Conservation (phyloP, 371 early-diverging fungal genomes). For the Entomophthora muscae region DNA sequence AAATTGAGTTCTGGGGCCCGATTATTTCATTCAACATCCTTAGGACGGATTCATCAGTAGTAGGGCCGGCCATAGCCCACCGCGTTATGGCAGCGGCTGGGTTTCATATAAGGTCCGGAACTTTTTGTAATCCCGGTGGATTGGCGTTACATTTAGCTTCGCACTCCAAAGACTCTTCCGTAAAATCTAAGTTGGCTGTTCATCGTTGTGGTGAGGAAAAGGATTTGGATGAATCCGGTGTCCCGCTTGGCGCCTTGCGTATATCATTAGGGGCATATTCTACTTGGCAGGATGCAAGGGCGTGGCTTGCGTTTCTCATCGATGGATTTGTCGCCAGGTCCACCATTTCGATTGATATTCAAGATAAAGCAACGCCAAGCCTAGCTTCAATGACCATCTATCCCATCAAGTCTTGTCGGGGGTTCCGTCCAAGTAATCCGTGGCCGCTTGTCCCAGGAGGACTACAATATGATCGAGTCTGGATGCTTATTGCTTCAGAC, state of each 20-base stretch:
- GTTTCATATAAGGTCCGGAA: constrained; percentile 44
- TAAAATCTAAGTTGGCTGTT: constrained; percentile 16
- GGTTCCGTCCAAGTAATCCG: constrained; percentile 21
- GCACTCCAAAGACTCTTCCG: background rate
- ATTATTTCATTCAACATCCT: constrained; percentile 41
- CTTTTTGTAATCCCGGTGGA: constrained; percentile 57
- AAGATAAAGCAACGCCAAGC: background rate
- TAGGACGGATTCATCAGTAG: constrained; percentile 21
- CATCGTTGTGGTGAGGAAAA: constrained; percentile 46
- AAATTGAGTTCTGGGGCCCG: constrained; percentile 26
- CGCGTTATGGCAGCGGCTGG: constrained; percentile 30
- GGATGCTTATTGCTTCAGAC: constrained; percentile 35
- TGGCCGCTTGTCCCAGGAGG: constrained; percentile 41
- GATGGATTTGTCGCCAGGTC: background rate
- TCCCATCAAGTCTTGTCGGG: constrained; percentile 55
- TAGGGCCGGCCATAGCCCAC: constrained; percentile 36
- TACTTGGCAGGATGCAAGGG: constrained; percentile 4
- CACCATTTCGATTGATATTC: background rate
- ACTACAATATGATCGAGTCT: constrained; percentile 37
- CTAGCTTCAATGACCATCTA: constrained; percentile 18
- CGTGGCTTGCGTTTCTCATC: background rate
- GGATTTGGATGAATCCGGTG: constrained; percentile 29
- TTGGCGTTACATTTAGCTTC: background rate
- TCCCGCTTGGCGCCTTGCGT: constrained; percentile 42
- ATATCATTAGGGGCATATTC: constrained; percentile 53